Base-by-base conservation (phyloP, 2,329 filamentous ascomycete genomes). In the Ophiostoma perfectum region DNA sequence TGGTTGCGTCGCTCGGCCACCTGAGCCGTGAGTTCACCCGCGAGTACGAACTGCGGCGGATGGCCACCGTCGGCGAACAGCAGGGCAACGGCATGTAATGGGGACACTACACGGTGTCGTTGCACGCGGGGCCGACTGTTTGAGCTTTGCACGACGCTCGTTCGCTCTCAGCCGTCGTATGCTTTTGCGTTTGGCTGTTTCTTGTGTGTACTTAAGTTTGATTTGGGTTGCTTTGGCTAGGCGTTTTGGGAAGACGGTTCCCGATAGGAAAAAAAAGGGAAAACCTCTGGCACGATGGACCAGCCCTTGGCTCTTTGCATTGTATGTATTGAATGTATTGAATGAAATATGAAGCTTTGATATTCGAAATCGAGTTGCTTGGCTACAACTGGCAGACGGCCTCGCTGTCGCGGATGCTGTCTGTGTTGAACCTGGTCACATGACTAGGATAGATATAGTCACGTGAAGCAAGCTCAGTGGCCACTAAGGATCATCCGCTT, bases 1-100 rank as follows among this genome's bases (percentile, higher is more conserved):
- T 97, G 63, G 90, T 99, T 71, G 85, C 88, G 70, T 89, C 96
- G 72, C 86, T 97, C 68, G 89, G 89, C 68, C 88, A 88, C 72
- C 82, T 99, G 70, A 90, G 90, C 71, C 88, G 91, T 72, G 92
- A 96, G 76, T 97, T 98, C 78, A 96, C 91, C 27, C 93, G 94
- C 75, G 94, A 98, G 79, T 95, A 88, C 80, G 92, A 96, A 79
- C 81, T 96, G 74, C 88, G 92, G 75, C 93, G 93, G 80, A 94
- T 96, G 84, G 91, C 89, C 70, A 86, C 86, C 62, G 87, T 86
- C 36, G 85, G 86, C 66, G 86, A 88, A 71, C 82, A 85, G 74
- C 71, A 82, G 9, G 18, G 41, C 14, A 41, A 52, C 8, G 64
- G 45, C 2, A 39, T 52, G 27, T 65, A 39, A 27, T 14, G 45